Conservation (phyloP, 805 yeast genomes). For the Pichia gijzeniarum region DNA sequence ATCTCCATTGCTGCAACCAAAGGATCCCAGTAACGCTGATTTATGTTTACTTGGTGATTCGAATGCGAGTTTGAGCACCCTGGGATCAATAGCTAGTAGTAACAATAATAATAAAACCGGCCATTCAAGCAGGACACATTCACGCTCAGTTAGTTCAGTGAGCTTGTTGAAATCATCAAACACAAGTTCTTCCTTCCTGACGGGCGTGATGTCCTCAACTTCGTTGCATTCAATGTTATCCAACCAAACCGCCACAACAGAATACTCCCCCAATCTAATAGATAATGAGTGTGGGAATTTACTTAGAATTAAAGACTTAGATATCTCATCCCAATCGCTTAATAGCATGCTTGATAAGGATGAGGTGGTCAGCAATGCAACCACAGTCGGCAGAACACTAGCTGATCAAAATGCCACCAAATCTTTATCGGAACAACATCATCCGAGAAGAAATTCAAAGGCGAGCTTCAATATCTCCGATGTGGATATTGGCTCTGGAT, state of each 20-base stretch:
- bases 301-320: slow-evolving; percentile 19
- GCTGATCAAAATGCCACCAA: no score
- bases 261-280: slow-evolving; percentile 26
- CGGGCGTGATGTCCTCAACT: slow-evolving; percentile 19
- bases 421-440: not conserved
- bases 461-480: not conserved
- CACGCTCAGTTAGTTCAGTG: not conserved
- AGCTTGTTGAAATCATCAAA: not conserved
- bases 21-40: not conserved
- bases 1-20: not conserved
- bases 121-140: no score
- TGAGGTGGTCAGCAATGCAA: not conserved
- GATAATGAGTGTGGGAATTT: slow-evolving; percentile 26
- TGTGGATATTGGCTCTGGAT: slow-evolving; percentile 8
- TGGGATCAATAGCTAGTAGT: no score
- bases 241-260: slow-evolving; percentile 22
- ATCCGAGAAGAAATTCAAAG: not conserved
- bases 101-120: no score
- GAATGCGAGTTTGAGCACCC: no score
- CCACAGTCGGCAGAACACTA: no score
- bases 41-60: no score
- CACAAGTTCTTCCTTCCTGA: not conserved
- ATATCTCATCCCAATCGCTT: slow-evolving; percentile 8
- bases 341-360: slow-evolving; percentile 1
- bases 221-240: slow-evolving; percentile 20